Evolutionary conservation across 768 basidiomycete species (phyloP).

Genomic region (Pulveroboletus ravenelii): DNA sequence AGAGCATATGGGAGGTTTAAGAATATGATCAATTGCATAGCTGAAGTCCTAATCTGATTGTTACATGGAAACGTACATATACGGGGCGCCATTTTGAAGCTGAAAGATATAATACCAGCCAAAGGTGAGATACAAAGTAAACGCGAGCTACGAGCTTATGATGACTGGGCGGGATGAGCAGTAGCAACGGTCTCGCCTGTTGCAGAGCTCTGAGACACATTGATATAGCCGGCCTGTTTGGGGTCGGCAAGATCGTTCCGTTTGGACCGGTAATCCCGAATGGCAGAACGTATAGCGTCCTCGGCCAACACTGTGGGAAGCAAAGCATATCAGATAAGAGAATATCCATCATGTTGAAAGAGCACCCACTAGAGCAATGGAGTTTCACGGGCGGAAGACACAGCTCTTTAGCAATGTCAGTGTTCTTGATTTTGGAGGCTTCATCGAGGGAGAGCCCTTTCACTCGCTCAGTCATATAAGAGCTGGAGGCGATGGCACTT

Average conservation of each 20-base stretch:
- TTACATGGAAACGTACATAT: constrained; percentile 13
- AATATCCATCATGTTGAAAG: constrained; percentile 7
- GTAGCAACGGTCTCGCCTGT: constrained; percentile 53
- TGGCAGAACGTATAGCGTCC: constrained; percentile 97
- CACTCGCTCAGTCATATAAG: constrained; percentile 98
- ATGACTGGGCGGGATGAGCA: constrained; percentile 40
- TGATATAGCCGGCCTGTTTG: constrained; percentile 61
- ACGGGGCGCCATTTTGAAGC: constrained; percentile 11
- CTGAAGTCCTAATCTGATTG: neutral
- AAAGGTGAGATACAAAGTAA: neutral
- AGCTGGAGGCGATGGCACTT: constrained; percentile 95
- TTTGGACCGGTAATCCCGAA: constrained; percentile 92
- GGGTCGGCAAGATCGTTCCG: constrained; percentile 49
- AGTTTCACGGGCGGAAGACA: constrained; percentile 94
- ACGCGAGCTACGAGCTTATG: constrained; percentile 2
- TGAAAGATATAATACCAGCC: constrained; percentile 17
- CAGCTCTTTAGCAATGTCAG: constrained; percentile 97
- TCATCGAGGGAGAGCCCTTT: constrained; percentile 91
- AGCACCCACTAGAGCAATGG: constrained; percentile 83
- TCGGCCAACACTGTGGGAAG: constrained; percentile 78
- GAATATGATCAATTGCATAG: neutral
- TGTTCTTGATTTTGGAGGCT: constrained; percentile 96
- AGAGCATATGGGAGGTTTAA: neutral
- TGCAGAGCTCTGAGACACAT: constrained; percentile 56
- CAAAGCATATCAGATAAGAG: constrained; percentile 21